These are phyloP conservation scores for Globisporangium apiculatum DNA, from an alignment of 352 stramenopile species.

Conservation along the genomic window DNA sequence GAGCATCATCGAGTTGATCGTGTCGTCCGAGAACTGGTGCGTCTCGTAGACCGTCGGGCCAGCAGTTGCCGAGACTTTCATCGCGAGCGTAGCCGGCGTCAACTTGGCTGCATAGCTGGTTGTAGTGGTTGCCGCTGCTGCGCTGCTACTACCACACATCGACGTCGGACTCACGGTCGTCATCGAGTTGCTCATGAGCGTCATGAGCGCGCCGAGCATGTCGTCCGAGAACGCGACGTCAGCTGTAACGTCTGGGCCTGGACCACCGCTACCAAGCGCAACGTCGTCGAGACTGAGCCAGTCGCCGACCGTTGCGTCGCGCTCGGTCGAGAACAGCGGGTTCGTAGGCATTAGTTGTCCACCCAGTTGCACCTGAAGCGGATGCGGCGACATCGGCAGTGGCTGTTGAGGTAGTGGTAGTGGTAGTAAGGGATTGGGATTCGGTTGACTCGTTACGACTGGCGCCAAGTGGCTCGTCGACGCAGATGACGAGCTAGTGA, in stretches of 20 bases:
- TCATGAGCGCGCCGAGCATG: constrained; percentile 25
- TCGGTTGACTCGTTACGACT: neutral
- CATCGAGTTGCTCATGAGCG: constrained; percentile 27
- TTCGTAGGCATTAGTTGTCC: neutral
- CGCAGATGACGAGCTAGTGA: neutral
- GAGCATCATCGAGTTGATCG: constrained; percentile 31
- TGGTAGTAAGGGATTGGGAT: neutral
- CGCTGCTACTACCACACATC: neutral
- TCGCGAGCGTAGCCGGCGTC: neutral
- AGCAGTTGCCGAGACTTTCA: constrained; percentile 4
- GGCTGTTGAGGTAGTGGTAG: neutral
- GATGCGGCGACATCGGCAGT: neutral
- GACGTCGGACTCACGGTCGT: constrained; percentile 12
- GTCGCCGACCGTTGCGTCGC: constrained; percentile 4
- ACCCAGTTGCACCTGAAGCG: too few relatives aligned
- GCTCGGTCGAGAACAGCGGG: constrained; percentile 14
- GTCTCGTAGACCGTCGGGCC: constrained; percentile 23
- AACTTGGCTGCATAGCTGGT: constrained; percentile 11
- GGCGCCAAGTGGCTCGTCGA: neutral
- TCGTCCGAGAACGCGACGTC: constrained; percentile 20
- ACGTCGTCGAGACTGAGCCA: constrained; percentile 11
- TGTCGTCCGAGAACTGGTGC: constrained; percentile 46
- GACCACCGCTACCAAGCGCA: constrained; percentile 1
- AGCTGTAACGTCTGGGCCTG: neutral
- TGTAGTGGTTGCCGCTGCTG: neutral